phyloP scores from a whole-genome alignment of 305 asterid species.

The Solanum chacoense region DNA sequence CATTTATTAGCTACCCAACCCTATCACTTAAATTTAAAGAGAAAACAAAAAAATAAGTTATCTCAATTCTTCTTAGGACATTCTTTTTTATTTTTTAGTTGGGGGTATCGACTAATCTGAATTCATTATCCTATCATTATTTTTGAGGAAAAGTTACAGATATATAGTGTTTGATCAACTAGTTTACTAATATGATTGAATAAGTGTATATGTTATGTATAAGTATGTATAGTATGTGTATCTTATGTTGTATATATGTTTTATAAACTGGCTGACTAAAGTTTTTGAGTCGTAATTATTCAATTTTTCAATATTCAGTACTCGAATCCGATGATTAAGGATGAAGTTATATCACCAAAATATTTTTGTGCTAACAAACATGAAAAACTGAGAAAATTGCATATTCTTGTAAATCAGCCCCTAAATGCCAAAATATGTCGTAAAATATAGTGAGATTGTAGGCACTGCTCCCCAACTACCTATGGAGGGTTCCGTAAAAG shows the following conservation, averaged over 20 bases:
- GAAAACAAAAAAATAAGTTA: not conserved
- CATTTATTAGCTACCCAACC: not conserved
- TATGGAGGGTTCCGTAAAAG: not conserved
- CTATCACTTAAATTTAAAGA: not conserved
- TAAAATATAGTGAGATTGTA: not conserved
- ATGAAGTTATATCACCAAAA: not conserved
- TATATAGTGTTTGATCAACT: not conserved
- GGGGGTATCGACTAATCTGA: not conserved
- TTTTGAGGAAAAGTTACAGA: too few relatives aligned
- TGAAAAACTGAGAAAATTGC: not conserved
- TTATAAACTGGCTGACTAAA: not conserved
- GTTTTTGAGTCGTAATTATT: not conserved
- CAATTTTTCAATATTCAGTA: not conserved
- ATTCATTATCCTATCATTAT: not conserved
- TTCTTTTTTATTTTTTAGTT: not conserved
- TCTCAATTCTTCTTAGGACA: constrained; percentile 11
- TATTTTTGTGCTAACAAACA: too few relatives aligned
- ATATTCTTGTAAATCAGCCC: not conserved
- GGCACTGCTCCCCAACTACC: not conserved
- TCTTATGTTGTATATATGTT: not conserved
- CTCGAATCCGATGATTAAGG: too few relatives aligned
- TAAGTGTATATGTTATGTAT: not conserved
- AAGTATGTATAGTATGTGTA: not conserved
- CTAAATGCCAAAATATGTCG: not conserved
- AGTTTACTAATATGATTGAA: not conserved